A percentile compares a stretch with the other conserved stretches of the same genome.
phyloP scores from a whole-genome alignment of 768 basidiomycete species.

The Lenzites betulinus region DNA sequence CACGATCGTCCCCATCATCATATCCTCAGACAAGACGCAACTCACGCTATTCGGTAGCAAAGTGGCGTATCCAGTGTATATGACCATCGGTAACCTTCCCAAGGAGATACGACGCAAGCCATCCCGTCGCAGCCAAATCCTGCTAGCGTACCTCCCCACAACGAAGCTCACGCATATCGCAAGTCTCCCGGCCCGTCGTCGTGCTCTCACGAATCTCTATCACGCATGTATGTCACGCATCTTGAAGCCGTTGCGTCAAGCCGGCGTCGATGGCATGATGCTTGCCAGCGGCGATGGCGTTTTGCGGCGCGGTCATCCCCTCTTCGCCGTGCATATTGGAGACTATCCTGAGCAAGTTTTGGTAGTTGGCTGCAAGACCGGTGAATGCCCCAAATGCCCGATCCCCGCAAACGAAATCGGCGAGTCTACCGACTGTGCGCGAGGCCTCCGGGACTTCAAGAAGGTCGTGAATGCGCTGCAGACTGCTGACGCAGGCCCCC shows the following conservation, averaged over 20 bases:
- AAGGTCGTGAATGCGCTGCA: neutral
- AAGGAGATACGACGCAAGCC: conserved; percentile 22
- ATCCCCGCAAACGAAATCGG: neutral
- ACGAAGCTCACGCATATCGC: conserved; percentile 12
- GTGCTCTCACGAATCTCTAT: conserved; percentile 37
- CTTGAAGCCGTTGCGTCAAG: conserved; percentile 30
- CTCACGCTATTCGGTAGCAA: conserved; percentile 31
- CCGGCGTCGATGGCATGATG: conserved; percentile 33
- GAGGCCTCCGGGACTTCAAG: neutral
- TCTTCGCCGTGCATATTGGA: conserved; percentile 22
- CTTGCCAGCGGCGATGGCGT: conserved; percentile 40
- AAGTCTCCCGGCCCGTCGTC: conserved; percentile 19
- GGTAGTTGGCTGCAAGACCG: conserved; percentile 14
- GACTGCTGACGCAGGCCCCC: neutral
- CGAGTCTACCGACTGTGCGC: neutral
- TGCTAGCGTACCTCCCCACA: conserved; percentile 30
- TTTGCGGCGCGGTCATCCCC: conserved; percentile 38
- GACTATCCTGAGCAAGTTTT: conserved; percentile 27
- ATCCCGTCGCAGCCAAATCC: conserved; percentile 12
- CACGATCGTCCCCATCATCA: conserved; percentile 30
- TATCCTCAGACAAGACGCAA: conserved; percentile 13
- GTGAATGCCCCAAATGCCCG: conserved; percentile 13
- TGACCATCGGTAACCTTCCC: conserved; percentile 33
- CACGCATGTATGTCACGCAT: conserved; percentile 37
- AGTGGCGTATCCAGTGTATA: conserved; percentile 31